These are phyloP conservation scores for Paecilomyces sp. DNA, from an alignment of 2,329 filamentous ascomycete genomes.

Conservation along the genomic window DNA sequence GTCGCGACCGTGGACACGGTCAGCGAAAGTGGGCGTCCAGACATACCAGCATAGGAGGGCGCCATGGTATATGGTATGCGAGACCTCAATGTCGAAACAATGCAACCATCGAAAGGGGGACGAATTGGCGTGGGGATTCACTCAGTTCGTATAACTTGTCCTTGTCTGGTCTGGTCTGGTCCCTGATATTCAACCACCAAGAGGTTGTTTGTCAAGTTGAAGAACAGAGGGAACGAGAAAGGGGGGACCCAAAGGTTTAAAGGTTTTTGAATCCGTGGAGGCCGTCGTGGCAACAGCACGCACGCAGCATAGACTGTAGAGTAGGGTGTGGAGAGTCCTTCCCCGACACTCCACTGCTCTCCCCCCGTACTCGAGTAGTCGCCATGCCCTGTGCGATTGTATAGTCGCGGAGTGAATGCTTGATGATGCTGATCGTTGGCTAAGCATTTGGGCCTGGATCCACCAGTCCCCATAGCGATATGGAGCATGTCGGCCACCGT, in stretches of 20 bases:
- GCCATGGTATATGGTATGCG: conserved; percentile 35
- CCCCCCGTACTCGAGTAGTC: background rate
- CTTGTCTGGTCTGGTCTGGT: background rate
- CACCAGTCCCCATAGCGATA: background rate
- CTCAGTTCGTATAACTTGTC: background rate
- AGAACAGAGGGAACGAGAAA: background rate
- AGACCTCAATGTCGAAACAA: background rate
- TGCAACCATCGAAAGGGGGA: background rate
- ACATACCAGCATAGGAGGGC: conserved; percentile 52
- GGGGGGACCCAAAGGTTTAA: background rate
- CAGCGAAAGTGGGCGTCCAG: conserved; percentile 50
- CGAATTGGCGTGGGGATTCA: background rate
- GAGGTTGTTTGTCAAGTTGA: background rate
- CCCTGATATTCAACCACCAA: background rate
- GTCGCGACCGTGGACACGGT: conserved; percentile 57
- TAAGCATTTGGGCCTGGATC: background rate
- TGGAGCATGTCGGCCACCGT: background rate
- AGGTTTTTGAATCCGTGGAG: background rate
- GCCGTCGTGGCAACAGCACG: background rate
- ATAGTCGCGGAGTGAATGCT: background rate
- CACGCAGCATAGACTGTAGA: background rate
- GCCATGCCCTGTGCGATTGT: background rate
- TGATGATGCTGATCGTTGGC: background rate
- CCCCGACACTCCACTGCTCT: background rate
- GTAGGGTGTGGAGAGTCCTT: background rate